phyloP scores from a whole-genome alignment of 2,329 filamentous ascomycete genomes.

The Davidsoniella virescens region DNA sequence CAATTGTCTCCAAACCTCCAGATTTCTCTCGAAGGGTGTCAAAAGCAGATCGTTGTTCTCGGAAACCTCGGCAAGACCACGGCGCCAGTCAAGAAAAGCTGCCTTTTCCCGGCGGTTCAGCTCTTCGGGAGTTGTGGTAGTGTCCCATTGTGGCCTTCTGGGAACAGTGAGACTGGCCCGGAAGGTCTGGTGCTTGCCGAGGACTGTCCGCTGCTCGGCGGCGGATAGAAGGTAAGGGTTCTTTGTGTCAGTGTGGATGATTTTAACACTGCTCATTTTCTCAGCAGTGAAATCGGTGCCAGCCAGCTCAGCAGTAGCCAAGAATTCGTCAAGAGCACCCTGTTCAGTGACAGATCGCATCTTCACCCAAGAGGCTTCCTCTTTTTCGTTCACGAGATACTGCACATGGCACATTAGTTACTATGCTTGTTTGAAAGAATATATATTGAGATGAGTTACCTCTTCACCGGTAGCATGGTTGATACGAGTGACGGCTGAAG shows the following conservation, averaged over 20 bases:
- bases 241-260: conserved; percentile 90
- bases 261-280: conserved; percentile 98
- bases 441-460: conserved; percentile 20
- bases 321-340: conserved; percentile 87
- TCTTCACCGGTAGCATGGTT: conserved; percentile 68
- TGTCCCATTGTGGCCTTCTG: conserved; percentile 75
- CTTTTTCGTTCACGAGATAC: conserved; percentile 80
- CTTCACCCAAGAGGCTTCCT: conserved; percentile 94
- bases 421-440: not conserved
- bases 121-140: conserved; percentile 65
- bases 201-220: conserved; percentile 60
- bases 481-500: conserved; percentile 42
- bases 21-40: conserved; percentile 93
- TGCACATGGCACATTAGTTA: conserved; percentile 20
- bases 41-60: conserved; percentile 89
- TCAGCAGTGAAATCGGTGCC: conserved; percentile 97
- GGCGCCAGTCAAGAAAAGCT: conserved; percentile 70
- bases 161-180: conserved; percentile 70
- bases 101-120: conserved; percentile 67
- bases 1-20: conserved; percentile 94
- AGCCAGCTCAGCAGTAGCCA: conserved; percentile 90
- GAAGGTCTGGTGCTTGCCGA: conserved; percentile 73
- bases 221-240: conserved; percentile 86
- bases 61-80: conserved; percentile 80
- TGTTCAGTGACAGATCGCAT: conserved; percentile 99